These are phyloP conservation scores for Suillus lakei DNA, from an alignment of 768 basidiomycete species.

Conservation along the genomic window DNA sequence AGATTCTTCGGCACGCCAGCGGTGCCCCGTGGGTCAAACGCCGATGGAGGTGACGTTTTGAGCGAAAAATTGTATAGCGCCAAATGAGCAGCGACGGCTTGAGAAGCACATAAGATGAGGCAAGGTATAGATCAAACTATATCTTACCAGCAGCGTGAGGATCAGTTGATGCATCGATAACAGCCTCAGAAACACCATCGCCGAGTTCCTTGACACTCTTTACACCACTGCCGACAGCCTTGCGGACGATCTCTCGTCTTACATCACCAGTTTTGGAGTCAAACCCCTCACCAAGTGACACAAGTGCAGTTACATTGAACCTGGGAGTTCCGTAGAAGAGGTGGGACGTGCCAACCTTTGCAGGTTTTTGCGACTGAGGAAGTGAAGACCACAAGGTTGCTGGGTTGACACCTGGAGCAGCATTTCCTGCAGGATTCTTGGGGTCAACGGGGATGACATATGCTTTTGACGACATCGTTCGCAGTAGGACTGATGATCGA, in stretches of 20 bases:
- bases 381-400: slow-evolving; percentile 57
- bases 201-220: slow-evolving; percentile 59
- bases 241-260: slow-evolving; percentile 70
- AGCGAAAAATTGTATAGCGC: slow-evolving; percentile 77
- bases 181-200: slow-evolving; percentile 64
- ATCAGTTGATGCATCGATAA: slow-evolving; percentile 67
- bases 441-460: slow-evolving; percentile 65
- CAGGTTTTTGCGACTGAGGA: slow-evolving; percentile 50
- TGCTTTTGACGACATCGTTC: slow-evolving; percentile 57
- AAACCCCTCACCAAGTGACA: slow-evolving; percentile 63
- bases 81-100: slow-evolving; percentile 80
- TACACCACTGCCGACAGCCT: slow-evolving; percentile 76
- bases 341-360: slow-evolving; percentile 66
- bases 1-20: slow-evolving; percentile 56
- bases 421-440: slow-evolving; percentile 34
- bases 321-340: slow-evolving; percentile 63
- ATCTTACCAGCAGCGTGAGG: slow-evolving; percentile 75
- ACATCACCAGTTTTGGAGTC: slow-evolving; percentile 45
- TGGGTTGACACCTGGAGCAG: slow-evolving; percentile 45
- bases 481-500: slow-evolving; percentile 23
- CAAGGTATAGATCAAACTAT: slow-evolving; percentile 4
- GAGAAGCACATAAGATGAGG: too few relatives aligned
- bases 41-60: slow-evolving; percentile 74
- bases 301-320: slow-evolving; percentile 52
- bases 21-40: too few relatives aligned